These are phyloP conservation scores for Phytophthora europaea DNA, from an alignment of 352 stramenopile genomes.

Conservation along the genomic window DNA sequence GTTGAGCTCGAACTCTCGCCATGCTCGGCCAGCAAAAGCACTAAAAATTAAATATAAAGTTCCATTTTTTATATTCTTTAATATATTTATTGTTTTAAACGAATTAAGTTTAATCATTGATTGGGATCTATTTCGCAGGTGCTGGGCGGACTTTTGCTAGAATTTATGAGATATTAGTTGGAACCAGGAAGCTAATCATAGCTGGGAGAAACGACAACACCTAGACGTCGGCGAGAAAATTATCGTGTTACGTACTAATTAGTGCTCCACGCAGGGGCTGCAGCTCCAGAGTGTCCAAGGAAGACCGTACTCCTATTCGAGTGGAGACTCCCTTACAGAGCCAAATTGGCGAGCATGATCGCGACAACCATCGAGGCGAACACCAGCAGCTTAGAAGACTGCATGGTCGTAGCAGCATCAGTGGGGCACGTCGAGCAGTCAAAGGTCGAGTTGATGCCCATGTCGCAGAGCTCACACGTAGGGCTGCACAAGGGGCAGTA, in stretches of 20 bases:
- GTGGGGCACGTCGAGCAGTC: conserved; percentile 53
- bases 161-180: no score
- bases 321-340: conserved; percentile 39
- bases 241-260: conserved; percentile 39
- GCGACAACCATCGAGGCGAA: conserved; percentile 47
- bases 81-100: no score
- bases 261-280: conserved; percentile 17
- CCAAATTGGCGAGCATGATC: conserved; percentile 49
- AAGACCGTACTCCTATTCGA: conserved; percentile 36
- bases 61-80: no score
- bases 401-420: conserved; percentile 26
- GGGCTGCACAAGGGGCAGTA: conserved; percentile 56
- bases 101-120: no score
- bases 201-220: no score
- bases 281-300: conserved; percentile 1
- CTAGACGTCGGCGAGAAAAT: conserved; percentile 7
- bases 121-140: no score
- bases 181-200: no score
- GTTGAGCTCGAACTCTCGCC: no score
- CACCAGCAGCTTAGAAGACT: conserved; percentile 52
- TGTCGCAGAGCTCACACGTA: conserved; percentile 50
- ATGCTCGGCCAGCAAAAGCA: no score
- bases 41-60: no score
- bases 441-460: conserved; percentile 39
- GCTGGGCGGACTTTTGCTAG: no score